These are phyloP conservation scores for Mortierella sp. DNA, from an alignment of 371 early-diverging fungal species.

Conservation along the genomic window DNA sequence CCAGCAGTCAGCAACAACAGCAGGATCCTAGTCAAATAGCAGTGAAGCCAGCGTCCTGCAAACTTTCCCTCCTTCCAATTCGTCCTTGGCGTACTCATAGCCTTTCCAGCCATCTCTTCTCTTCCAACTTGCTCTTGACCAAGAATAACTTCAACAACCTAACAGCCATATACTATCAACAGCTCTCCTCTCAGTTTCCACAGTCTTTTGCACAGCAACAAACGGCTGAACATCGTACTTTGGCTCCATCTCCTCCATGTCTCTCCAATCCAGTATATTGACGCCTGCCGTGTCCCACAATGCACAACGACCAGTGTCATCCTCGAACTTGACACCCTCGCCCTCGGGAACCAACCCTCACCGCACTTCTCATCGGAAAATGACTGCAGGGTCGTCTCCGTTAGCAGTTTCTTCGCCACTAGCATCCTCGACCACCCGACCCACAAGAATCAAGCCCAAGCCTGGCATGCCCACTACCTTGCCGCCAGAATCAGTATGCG, in stretches of 20 bases:
- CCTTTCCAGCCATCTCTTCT: neutral
- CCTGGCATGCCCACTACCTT: slow-evolving; percentile 51
- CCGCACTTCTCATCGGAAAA: slow-evolving; percentile 32
- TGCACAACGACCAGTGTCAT: slow-evolving; percentile 15
- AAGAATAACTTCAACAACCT: neutral
- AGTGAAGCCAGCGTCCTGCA: neutral
- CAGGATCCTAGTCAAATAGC: neutral
- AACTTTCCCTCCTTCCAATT: neutral
- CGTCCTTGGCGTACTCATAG: neutral
- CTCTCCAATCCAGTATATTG: slow-evolving; percentile 22
- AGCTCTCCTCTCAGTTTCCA: slow-evolving; percentile 2
- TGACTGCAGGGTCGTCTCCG: slow-evolving; percentile 40
- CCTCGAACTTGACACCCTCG: slow-evolving; percentile 16
- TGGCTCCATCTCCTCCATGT: slow-evolving; percentile 15
- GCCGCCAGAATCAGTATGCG: slow-evolving; percentile 50
- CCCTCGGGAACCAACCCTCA: slow-evolving; percentile 15
- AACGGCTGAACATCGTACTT: slow-evolving; percentile 20
- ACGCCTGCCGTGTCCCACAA: slow-evolving; percentile 3
- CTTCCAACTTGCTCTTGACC: neutral
- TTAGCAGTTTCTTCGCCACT: slow-evolving; percentile 28
- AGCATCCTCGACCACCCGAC: slow-evolving; percentile 16
- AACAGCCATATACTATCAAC: neutral
- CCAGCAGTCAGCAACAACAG: neutral
- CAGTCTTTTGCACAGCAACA: slow-evolving; percentile 1
- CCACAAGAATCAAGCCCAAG: slow-evolving; percentile 34